Evolutionary conservation across 441 rosid genomes (phyloP), one percentile per base, ranked within the genome.

Genomic region (Isatis lusitanica): DNA sequence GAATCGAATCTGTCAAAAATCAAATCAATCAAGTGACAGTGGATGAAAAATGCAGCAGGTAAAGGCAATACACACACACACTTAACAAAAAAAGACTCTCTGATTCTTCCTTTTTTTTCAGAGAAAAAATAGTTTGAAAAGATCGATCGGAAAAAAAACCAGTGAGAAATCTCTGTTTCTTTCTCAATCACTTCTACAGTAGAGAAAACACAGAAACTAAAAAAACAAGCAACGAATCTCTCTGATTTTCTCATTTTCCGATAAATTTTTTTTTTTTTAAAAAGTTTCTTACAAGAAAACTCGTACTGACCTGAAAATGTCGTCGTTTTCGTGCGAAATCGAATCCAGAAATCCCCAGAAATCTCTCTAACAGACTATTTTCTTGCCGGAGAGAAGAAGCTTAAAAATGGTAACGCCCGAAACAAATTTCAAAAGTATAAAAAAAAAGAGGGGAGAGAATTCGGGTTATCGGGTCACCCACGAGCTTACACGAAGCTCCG

Each of bases 1-100:
- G 66, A 76, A 70, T 65, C 68, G 67, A 65, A 71, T 76, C 57
- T 76, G 68, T 71, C 58, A 8, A 71, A 21, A 77, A 76, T 71
- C 76, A 76, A 48, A 76, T 76, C 76, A 64, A 50, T 70, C 80
- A 70, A 64, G 56, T 76, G 56, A 76, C 55, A 63, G 39, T 1
- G 9, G 10, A 47, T 9, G 7, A 63, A 30, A 61, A 35, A 56
- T 73, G 71, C 9, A 43, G 2, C 48, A 64, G 69, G 9, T 48
- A 66, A 74, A 48, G 30, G 38, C 35, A 31, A 35, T 10, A 51
- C 18, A 66, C 8, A 26, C 26, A 63, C 1, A 33, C 9, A 2
- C 24, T 21, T 1, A 21, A 21, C 1, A 43, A 10, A 38, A 33
- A 38, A 56, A 66, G 46, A 58, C 33, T 31, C 50, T 43, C 42